Base-by-base conservation (phyloP, 805 yeast species). In the Sugiyamaella qingdaonensis region DNA sequence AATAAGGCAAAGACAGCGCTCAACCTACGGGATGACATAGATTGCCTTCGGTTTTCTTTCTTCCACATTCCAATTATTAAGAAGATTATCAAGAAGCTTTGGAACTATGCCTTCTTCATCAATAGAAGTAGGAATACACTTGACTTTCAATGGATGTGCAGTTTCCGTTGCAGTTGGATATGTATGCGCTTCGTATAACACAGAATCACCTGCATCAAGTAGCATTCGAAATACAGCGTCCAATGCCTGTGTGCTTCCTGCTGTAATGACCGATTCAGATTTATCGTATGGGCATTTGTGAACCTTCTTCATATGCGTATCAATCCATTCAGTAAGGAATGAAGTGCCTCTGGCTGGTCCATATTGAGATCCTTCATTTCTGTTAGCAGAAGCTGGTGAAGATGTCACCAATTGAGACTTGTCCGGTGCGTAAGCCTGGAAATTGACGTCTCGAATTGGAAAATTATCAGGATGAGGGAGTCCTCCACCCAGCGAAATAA, bases 401-500 rank as follows among this genome's bases (percentile, higher is more conserved):
- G 13, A 10, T 10, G 10, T 13, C 10, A 32, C 13, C 35, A 10
- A 10, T 10, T 10, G 10, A 32, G 10, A 10, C 13, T 32, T 32
- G 13, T 13, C 35, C 11, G 35, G 13, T 32, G 35, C 10, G 35
- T 32, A 32, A 10, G 35, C 35, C 13, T 32, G 35, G 13, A 32
- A 32, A 13, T 32, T 32, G 10, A 32, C 35, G 10, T 32, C 35
- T 32, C 35, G 35, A 5, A 5, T 32, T 32, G 98, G 97, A 79
- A 91, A 91, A 71, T 87, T 86, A 58, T 86, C 94, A 29, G 96
- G 73, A 67, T 88, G 73, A 13, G 98, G 98, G 62, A 91, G 79
- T 9, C 98, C 98, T 63, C 97, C 98, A 51, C 97, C 97, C 53
- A 91, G 78, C 67, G 89, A 90, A 51, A 89, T 82, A 65, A 92